Percentiles rank a stretch among this genome's conserved stretches.
These are phyloP conservation scores for Asterochloris erici DNA, from an alignment of 139 green algal genomes.

Conservation along the genomic window DNA sequence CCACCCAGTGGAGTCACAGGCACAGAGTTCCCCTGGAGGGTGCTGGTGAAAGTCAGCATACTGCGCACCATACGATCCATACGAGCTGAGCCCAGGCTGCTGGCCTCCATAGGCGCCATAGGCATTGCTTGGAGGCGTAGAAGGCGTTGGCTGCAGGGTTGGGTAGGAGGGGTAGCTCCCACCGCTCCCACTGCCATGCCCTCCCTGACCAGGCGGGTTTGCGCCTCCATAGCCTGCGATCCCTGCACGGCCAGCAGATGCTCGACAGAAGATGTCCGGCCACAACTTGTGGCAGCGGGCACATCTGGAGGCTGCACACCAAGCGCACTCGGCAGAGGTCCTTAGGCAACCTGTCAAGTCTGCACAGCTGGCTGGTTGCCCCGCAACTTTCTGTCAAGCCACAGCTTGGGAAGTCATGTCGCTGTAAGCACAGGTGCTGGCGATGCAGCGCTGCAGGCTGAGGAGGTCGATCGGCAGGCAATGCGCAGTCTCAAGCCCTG, in stretches of 20 bases:
- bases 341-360: background rate
- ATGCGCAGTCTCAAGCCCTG: background rate
- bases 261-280: background rate
- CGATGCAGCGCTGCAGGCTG: background rate
- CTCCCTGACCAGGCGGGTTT: background rate
- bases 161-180: constrained; percentile 22
- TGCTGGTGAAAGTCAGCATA: constrained; percentile 7
- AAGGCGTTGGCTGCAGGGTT: background rate
- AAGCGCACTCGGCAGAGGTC: background rate
- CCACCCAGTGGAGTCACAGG: constrained; percentile 12
- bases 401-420: background rate
- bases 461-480: background rate
- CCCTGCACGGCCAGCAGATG: constrained; percentile 6
- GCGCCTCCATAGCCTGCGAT: constrained; percentile 30
- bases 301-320: background rate
- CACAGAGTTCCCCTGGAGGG: constrained; percentile 21
- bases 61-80: background rate
- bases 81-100: background rate
- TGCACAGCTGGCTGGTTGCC: background rate
- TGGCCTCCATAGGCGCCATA: constrained; percentile 1
- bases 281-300: background rate
- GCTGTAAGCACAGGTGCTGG: background rate
- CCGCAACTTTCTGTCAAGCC: background rate
- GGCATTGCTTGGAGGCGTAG: background rate
- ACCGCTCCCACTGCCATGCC: background rate